These are phyloP conservation scores for Erythrophleum ivorense DNA, from an alignment of 331 rosid genomes.

Conservation along the genomic window DNA sequence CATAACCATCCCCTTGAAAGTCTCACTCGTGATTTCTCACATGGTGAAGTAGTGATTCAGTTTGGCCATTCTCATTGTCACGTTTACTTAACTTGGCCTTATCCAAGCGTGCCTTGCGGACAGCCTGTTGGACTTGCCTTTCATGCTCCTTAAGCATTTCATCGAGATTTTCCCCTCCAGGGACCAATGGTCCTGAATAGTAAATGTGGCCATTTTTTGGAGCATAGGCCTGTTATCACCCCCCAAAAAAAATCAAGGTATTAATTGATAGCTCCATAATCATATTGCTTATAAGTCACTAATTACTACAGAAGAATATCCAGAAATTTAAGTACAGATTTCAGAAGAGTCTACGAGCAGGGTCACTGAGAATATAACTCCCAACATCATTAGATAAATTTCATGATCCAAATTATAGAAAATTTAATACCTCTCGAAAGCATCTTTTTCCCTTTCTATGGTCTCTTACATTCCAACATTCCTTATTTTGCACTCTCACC, in stretches of 20 bases:
- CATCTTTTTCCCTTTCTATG: slow-evolving; percentile 24
- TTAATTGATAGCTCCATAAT: slow-evolving; percentile 27
- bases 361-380: not conserved
- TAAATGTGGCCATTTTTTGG: slow-evolving; percentile 57
- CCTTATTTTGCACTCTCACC: not conserved
- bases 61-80: slow-evolving; percentile 48
- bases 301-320: not conserved
- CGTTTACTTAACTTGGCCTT: slow-evolving; percentile 56
- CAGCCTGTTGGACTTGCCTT: slow-evolving; percentile 76
- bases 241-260: slow-evolving; percentile 6
- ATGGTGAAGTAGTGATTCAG: slow-evolving; percentile 59
- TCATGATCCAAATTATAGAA: not conserved
- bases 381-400: slow-evolving; percentile 2
- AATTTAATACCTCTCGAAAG: slow-evolving; percentile 21
- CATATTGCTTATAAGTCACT: slow-evolving; percentile 23
- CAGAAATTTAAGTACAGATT: slow-evolving; percentile 15
- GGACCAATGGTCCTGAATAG: slow-evolving; percentile 81
- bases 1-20: slow-evolving; percentile 24
- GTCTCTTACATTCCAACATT: not conserved
- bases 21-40: slow-evolving; percentile 52
- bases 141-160: slow-evolving; percentile 89
- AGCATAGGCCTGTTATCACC: slow-evolving; percentile 50
- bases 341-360: not conserved
- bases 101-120: slow-evolving; percentile 73
- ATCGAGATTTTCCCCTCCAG: slow-evolving; percentile 68